Evolutionary conservation across 805 yeast genomes (phyloP), one percentile per base, ranked within the genome.

Genomic region (Candida adriatica): DNA sequence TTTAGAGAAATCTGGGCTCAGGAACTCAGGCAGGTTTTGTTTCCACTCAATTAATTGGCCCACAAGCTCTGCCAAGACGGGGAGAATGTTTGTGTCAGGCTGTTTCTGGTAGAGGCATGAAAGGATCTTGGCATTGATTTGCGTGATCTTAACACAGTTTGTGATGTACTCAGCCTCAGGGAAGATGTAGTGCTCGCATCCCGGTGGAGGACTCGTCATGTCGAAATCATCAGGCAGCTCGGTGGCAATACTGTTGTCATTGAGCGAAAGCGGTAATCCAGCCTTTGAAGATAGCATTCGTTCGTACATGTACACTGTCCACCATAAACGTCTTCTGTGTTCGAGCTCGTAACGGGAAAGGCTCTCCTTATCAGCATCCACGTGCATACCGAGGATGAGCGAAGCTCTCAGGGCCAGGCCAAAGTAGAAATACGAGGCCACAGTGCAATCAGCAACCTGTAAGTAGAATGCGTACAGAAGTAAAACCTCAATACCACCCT

Each of bases 291-390:
- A 79, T 24, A 82, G 56, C 90, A 82, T 81, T 54, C 90, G 59
- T 58, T 87, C 96, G 45, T 84, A 72, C 55, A 79, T 74, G 56
- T 84, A 86, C 19, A 80, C 75, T 25, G 87, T 79, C 96, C 96
- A 87, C 63, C 90, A 87, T 21, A 85, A 57, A 36, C 88, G 70
- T 49, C 94, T 70, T 31, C 95, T 67, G 54, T 83, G 87, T 43
- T 88, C 95, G 43, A 81, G 76, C 62, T 80, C 90, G 44, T 72
- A 70, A 41, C 75, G 66, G 20, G 76, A 65, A 13, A 82, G 62
- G 21, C 66, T 73, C 40, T 76, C 85, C 44, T 75, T 73, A 38
- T 80, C 88, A 6, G 85, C 78, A 57, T 82, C 92, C 3, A 82
- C 92, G 53, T 82, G 94, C 75, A 80, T 70, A 3, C 94, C 94